phyloP scores from a whole-genome alignment of 2,329 filamentous ascomycete species.

The Pseudocercospora macadamiae region DNA sequence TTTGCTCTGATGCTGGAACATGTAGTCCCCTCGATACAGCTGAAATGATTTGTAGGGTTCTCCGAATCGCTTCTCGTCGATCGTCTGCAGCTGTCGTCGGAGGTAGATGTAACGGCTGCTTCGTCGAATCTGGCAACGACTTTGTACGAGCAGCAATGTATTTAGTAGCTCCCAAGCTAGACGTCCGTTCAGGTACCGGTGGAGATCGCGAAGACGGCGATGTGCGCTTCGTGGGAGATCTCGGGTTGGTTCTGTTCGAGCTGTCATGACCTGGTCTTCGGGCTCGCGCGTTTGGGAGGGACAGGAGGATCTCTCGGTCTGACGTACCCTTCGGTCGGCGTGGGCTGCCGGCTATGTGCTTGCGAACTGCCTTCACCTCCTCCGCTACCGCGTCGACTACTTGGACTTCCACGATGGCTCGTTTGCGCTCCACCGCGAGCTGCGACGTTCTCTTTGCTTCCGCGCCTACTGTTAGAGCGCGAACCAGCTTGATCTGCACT shows the following conservation, averaged over 20 bases:
- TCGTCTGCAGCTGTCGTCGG: constrained; percentile 7
- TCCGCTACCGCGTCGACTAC: background rate
- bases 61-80: constrained; percentile 27
- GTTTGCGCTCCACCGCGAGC: background rate
- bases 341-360: constrained; percentile 33
- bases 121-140: constrained; percentile 7
- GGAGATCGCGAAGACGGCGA: background rate
- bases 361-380: constrained; percentile 13
- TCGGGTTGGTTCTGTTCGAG: background rate
- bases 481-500: background rate
- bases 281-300: background rate
- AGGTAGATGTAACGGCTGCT: background rate
- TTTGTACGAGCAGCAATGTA: constrained; percentile 1
- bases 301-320: constrained; percentile 13
- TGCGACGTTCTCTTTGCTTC: background rate
- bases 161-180: background rate
- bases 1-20: constrained; percentile 2
- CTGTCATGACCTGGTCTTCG: constrained; percentile 1
- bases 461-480: background rate
- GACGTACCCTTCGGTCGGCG: constrained; percentile 37
- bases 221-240: background rate
- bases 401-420: background rate
- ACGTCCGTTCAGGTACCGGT: background rate
- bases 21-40: constrained; percentile 18
- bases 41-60: constrained; percentile 27